These are phyloP conservation scores for Lodderomyces metapsilosis DNA, from an alignment of 1,139 yeast genomes.

Conservation along the genomic window DNA sequence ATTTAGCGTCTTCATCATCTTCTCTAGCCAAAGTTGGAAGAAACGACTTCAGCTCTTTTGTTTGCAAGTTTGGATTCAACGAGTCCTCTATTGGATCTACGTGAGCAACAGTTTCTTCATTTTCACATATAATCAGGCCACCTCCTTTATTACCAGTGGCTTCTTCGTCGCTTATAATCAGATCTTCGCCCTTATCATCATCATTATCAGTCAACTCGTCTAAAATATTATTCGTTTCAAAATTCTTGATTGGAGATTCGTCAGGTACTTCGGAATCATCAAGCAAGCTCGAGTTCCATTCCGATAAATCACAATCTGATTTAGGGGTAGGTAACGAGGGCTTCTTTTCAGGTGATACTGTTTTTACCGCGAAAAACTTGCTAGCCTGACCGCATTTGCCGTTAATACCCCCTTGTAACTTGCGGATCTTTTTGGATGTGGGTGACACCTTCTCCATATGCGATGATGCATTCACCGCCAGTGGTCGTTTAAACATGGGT, in stretches of 20 bases:
- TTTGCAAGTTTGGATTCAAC: not conserved
- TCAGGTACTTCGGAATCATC: constrained; percentile 41
- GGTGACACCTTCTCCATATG: constrained; percentile 12
- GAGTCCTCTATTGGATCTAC: not conserved
- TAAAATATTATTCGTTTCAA: constrained; percentile 15
- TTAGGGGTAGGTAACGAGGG: not conserved
- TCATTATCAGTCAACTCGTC: constrained; percentile 21
- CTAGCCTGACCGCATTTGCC: constrained; percentile 9
- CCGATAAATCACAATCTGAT: constrained; percentile 10
- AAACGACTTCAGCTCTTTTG: not conserved
- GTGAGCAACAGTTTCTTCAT: not conserved
- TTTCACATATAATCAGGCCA: too few species aligned
- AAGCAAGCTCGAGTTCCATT: constrained; percentile 22
- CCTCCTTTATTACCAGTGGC: constrained; percentile 13
- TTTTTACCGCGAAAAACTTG: constrained; percentile 17
- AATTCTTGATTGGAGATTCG: constrained; percentile 16
- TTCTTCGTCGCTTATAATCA: constrained; percentile 6
- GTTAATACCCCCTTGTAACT: constrained; percentile 3
- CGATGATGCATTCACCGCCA: not conserved
- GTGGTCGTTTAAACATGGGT: not conserved
- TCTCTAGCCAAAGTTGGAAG: not conserved
- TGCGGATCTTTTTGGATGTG: constrained; percentile 12
- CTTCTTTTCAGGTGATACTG: constrained; percentile 20
- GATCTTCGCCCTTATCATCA: constrained; percentile 14
- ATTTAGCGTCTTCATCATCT: constrained; percentile 2